Base-by-base conservation (phyloP, 805 yeast species). In the Cyberlindnera misumaiensis region DNA sequence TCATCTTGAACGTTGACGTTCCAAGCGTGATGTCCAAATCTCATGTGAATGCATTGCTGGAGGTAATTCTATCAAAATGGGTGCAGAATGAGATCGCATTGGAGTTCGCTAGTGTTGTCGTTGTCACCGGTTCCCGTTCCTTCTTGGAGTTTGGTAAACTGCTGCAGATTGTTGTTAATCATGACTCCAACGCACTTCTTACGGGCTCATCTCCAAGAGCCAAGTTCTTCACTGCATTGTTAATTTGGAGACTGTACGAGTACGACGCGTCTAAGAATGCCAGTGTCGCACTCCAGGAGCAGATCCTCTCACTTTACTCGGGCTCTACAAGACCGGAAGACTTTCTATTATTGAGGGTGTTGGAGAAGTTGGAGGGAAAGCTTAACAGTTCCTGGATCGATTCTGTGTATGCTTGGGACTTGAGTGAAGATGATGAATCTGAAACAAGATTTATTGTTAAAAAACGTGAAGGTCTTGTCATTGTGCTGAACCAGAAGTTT, bases 301-400 rank as follows among this genome's bases (percentile, higher is more conserved):
- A 63, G 34, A 37, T 86, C 2, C 51, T 82, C 10, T 55, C 59
- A 6, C 64, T 73, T 32, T 87, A 83, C 53, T 57, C 60, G n/a
- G 96, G 95, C 4, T 67, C 89, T 0, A 60, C 67, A 3, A 55
- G 72, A 12, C 62, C 77, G 1, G 75, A 73, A 28, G 97, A 90
- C 53, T 53, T 74, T 38, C 41, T 88, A 3, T 52, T 90, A 20
- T 72, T 83, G 38, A 56, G 62, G 4, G 60, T 84, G 2, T 53
- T 90, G 32, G 65, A 68, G 38, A 55, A 56, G 11, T 64, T 87
- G 27, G 97, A 90, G 57, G 51, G 73, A 0, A 59, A 60, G 4
- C 49, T 68, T 6, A 60, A 70, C 11, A 48, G 58, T 4, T 75
- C 87, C 7, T 87, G 95, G 94, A 65, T 82, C n/a, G 67, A 67